Evolutionary conservation across 345 rosid genomes (phyloP), one percentile per base, ranked within the genome.

Genomic region (Euphorbia lathyris): DNA sequence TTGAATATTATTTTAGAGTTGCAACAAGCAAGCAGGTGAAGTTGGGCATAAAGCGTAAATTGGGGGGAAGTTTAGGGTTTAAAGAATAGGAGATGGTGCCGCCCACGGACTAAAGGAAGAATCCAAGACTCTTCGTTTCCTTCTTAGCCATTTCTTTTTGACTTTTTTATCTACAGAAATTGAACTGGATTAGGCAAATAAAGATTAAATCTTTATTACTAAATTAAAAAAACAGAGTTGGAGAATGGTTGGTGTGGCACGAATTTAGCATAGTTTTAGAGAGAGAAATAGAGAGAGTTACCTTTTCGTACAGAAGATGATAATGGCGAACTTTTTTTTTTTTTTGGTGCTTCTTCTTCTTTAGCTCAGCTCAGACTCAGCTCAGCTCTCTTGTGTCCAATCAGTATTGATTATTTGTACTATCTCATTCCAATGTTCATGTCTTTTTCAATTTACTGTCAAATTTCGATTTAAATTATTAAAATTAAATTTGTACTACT

Each of bases 41-140:
- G n/a, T 20, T 42, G 76, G 90, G 90, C 84, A 81, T 23, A 66
- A 69, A 65, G 27, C 72, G 93, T 86, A 90, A 90, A 85, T 88
- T 73, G 27, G 66, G 64, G n/a, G 47, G 75, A 67, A 57, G 34
- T 27, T 22, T 0, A 58, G 73, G 86, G 89, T 29, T 60, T 1
- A 40, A 40, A 40, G 43, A 5, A 7, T 6, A 5, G 2, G 23
- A 61, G 66, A 72, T 69, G 65, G 58, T 72, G 81, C 87, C 85
- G 88, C 67, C 92, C 86, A 71, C 65, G 77, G 80, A 79, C 76
- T 67, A 23, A 34, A 69, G 74, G 87, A 86, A 86, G 90, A 84
- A 90, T 85, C 90, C 93, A 76, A 85, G 84, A 84, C 83, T 59
- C 72, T 83, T 83, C 77, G 38, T 55, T n/a, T 36, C 63, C 34